A percentile compares a stretch with the other conserved stretches of the same genome.
Conservation (phyloP, 495 filamentous ascomycete species). For the Penicillium maclennaniae region DNA sequence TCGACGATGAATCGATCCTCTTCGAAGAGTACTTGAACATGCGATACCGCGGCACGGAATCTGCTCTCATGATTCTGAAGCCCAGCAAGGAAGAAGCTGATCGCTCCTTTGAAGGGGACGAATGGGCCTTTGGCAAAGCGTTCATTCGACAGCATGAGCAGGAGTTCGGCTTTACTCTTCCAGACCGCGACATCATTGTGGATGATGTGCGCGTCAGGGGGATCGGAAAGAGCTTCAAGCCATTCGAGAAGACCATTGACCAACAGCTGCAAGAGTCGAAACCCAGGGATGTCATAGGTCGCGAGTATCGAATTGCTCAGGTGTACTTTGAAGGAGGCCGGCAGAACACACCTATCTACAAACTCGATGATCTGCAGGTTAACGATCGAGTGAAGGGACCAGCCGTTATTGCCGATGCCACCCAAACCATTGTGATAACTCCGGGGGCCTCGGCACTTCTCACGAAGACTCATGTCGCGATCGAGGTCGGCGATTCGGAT, state of each 20-base stretch:
- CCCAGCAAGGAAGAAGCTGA: constrained; percentile 35
- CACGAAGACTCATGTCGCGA: constrained; percentile 28
- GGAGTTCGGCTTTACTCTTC: constrained; percentile 91
- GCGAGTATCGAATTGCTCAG: constrained; percentile 29
- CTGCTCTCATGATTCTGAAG: constrained; percentile 48
- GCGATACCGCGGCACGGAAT: constrained; percentile 48
- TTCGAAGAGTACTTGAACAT: constrained; percentile 49
- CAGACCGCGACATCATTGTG: constrained; percentile 77
- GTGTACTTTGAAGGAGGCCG: constrained; percentile 55
- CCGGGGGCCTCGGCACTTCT: constrained; percentile 59
- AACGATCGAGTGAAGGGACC: constrained; percentile 76
- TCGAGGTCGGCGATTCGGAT: constrained; percentile 31
- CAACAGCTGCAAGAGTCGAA: constrained; percentile 71
- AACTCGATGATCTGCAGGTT: constrained; percentile 65
- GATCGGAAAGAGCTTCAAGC: constrained; percentile 61
- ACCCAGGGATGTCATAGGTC: constrained; percentile 27
- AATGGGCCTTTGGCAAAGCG: constrained; percentile 69
- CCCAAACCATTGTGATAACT: constrained; percentile 87
- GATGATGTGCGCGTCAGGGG: constrained; percentile 89
- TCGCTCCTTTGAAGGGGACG: constrained; percentile 27
- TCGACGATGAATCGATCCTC: constrained; percentile 29
- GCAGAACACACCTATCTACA: constrained; percentile 75
- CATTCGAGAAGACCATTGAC: constrained; percentile 76
- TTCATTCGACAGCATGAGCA: constrained; percentile 87
- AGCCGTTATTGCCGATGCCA: constrained; percentile 84